Conservation (phyloP, 495 filamentous ascomycete species). For the Aspergillus leporis region DNA sequence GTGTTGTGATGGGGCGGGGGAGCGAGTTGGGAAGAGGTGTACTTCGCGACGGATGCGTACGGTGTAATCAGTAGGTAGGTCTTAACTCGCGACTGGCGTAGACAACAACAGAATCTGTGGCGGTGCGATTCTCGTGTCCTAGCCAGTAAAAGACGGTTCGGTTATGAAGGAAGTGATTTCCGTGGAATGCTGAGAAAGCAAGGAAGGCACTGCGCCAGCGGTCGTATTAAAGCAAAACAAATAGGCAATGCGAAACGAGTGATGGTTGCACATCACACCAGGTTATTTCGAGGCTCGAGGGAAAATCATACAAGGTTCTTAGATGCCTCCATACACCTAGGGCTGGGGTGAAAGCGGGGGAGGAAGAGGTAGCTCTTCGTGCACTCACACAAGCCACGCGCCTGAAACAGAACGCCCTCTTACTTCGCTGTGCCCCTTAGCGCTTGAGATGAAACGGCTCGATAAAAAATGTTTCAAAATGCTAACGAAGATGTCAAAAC, state of each 20-base stretch:
- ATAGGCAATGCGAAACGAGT: conserved; percentile 14
- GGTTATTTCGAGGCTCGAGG: conserved; percentile 11
- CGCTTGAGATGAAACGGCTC: conserved; percentile 20
- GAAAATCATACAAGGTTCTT: conserved; percentile 15
- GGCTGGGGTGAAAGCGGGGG: conserved; percentile 5
- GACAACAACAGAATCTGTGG: conserved; percentile 21
- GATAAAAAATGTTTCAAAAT: conserved; percentile 28
- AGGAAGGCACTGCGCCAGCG: conserved; percentile 14
- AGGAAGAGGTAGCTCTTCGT: conserved; percentile 16
- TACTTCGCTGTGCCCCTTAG: conserved; percentile 10
- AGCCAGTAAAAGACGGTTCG: conserved; percentile 14
- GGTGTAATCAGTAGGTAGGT: neutral
- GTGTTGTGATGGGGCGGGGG: conserved; percentile 4
- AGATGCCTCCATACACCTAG: conserved; percentile 17
- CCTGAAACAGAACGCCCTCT: conserved; percentile 19
- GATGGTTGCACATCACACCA: conserved; percentile 25
- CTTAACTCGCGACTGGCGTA: conserved; percentile 11
- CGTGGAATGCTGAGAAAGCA: conserved; percentile 23
- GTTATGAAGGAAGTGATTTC: conserved; percentile 10
- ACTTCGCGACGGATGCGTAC: neutral
- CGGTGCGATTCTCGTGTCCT: conserved; percentile 18
- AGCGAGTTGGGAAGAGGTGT: neutral
- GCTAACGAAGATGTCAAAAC: conserved; percentile 25
- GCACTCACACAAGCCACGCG: conserved; percentile 22
- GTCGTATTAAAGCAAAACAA: conserved; percentile 17